Conservation (phyloP, 441 rosid genomes). For the Biscutella laevigata region DNA sequence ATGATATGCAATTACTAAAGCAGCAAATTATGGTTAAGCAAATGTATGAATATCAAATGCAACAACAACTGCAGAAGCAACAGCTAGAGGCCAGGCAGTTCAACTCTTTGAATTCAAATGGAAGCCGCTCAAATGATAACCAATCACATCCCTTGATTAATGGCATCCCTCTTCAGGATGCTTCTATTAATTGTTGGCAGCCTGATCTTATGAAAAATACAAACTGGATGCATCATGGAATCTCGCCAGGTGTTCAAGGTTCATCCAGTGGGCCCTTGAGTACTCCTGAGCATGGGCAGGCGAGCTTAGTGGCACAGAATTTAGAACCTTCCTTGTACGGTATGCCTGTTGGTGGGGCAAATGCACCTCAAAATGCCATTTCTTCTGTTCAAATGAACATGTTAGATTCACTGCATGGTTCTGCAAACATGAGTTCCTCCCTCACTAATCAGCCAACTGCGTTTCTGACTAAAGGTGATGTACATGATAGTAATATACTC, state of each 20-base stretch:
- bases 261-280: conserved; percentile 46
- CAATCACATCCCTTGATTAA: conserved; percentile 44
- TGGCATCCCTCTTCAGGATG: conserved; percentile 56
- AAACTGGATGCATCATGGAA: conserved; percentile 52
- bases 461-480: conserved; percentile 33
- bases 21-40: conserved; percentile 59
- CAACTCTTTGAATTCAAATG: conserved; percentile 39
- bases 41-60: conserved; percentile 65
- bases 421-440: conserved; percentile 42
- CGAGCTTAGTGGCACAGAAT: conserved; percentile 45
- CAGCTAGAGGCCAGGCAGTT: conserved; percentile 44
- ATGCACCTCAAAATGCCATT: conserved; percentile 34
- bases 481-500: conserved; percentile 37
- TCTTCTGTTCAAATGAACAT: conserved; percentile 44
- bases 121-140: conserved; percentile 35
- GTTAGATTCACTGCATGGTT: conserved; percentile 34
- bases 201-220: conserved; percentile 45
- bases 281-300: conserved; percentile 55
- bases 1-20: conserved; percentile 68
- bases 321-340: conserved; percentile 66
- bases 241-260: conserved; percentile 44
- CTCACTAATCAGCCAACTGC: conserved; percentile 39
- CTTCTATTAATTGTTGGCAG: conserved; percentile 51
- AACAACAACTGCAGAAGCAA: conserved; percentile 51
- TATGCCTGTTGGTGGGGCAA: conserved; percentile 42